Base-by-base conservation (phyloP, 2,329 filamentous ascomycete species). In the Phialemonium atrogriseum region DNA sequence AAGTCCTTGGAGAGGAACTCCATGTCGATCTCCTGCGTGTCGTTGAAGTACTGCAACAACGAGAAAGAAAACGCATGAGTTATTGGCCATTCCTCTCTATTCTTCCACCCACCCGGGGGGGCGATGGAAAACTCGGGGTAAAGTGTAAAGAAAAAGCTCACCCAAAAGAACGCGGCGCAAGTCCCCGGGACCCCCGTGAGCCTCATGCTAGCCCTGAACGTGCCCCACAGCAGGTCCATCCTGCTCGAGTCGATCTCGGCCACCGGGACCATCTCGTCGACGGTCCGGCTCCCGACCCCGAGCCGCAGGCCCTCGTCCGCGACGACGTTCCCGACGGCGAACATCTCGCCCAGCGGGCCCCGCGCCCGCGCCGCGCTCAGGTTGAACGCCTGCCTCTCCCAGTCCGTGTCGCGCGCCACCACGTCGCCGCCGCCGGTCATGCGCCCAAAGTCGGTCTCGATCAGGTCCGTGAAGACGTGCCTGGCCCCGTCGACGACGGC, bases 121-220 rank as follows among this genome's bases (percentile, higher is more conserved):
- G n/a, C n/a, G n/a, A n/a, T n/a, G n/a, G n/a, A n/a, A n/a, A n/a
- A n/a, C n/a, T n/a, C n/a, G n/a, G n/a, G n/a, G n/a, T n/a, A n/a
- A n/a, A n/a, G n/a, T n/a, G n/a, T n/a, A n/a, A 16, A 32, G 4
- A 19, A 19, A 15, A n/a, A 13, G 47, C 60, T 45, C 49, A 84
- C 78, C 76, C 81, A 89, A 56, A 87, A 88, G 58, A 88, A 87
- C 6, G 82, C 82, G 18, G 73, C 77, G 51, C 83, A 88, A 2
- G 84, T 88, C 16, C 82, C 82, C 2, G 63, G 56, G 6, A 70
- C 58, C 23, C 56, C 56, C 0, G 77, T 74, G 34, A 80, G 53
- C 54, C 75, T 80, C 62, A 86, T 78, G 21, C 70, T 70, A 3
- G 76, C 72, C 12, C 82, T 63, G 45, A 80, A 88, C 15, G 71